Base-by-base conservation (phyloP, 179 eudicot genomes). In the Dionaea muscipula region DNA sequence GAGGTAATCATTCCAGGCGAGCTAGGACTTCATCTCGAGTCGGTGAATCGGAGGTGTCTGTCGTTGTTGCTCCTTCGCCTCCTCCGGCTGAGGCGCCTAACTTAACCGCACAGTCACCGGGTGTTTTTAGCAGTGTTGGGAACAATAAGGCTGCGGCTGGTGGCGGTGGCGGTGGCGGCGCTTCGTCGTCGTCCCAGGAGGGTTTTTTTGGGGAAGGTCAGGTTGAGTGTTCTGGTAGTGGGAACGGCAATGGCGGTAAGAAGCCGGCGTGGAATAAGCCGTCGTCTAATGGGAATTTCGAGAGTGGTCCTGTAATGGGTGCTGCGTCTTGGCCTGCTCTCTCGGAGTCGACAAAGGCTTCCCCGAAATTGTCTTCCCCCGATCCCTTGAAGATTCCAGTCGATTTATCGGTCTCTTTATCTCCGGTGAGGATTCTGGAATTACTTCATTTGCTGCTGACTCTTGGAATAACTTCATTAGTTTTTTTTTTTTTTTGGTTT, bases 201-300 rank as follows among this genome's bases (percentile, higher is more conserved):
- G n/a, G n/a, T n/a, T n/a, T n/a, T n/a, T n/a, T n/a, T n/a, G n/a
- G n/a, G n/a, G n/a, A n/a, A n/a, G n/a, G n/a, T n/a, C 38, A 31
- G 35, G 57, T 44, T 1, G 83, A 71, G 19, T 47, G 57, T 18
- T 23, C 59, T 47, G 70, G 71, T 9, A 62, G 20, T 56, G 70
- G 74, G 64, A 84, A 53, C 45, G 72, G 58, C 18, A 75, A 71
- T 59, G 73, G 64, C 12, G 59, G 49, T 13, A 82, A 74, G 61
- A 79, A 76, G 72, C 77, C 80, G 23, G 97, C 63, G 7, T 86
- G 97, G 97, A 80, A 77, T 53, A 81, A 67, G 82, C 81, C 81
- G 15, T 51, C 76, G 10, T 79, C 83, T 16, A 75, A 72, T 49
- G 90, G 62, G 21, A 70, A 57, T n/a, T 55, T 67, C 0, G 94